Conservation (phyloP, 169 alveolate species). For the Plasmodium malariae region DNA sequence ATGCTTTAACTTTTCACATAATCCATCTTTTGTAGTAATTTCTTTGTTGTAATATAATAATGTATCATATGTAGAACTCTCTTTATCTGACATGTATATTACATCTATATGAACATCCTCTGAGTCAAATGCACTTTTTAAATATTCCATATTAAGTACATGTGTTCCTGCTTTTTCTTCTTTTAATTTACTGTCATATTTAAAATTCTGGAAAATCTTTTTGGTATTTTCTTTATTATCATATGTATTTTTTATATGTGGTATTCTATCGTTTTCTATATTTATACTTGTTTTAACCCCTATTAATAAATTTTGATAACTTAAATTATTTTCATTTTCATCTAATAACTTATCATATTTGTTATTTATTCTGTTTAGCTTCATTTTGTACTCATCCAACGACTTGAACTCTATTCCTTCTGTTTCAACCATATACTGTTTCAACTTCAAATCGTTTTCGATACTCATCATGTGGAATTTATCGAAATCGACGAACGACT, state of each 20-base stretch:
- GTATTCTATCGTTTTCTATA: slow-evolving; percentile 35
- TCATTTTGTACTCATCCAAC: slow-evolving; percentile 59
- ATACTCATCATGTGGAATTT: slow-evolving; percentile 33
- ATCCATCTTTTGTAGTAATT: neutral
- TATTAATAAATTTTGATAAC: slow-evolving; percentile 35
- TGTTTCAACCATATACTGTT: slow-evolving; percentile 45
- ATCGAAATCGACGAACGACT: slow-evolving; percentile 23
- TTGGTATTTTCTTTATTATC: slow-evolving; percentile 42
- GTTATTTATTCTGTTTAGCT: slow-evolving; percentile 27
- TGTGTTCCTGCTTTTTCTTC: neutral
- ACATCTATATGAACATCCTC: slow-evolving; percentile 25
- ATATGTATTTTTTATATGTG: slow-evolving; percentile 51
- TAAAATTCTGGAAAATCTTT: neutral
- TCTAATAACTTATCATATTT: slow-evolving; percentile 53
- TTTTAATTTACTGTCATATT: slow-evolving; percentile 6
- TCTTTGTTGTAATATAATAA: neutral
- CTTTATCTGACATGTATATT: slow-evolving; percentile 44
- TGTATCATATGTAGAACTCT: slow-evolving; percentile 19
- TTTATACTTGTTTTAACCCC: slow-evolving; percentile 50
- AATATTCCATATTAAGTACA: neutral
- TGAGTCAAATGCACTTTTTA: slow-evolving; percentile 41
- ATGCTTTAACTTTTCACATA: slow-evolving; percentile 22
- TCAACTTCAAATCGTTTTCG: slow-evolving; percentile 47
- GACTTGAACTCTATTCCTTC: slow-evolving; percentile 18
- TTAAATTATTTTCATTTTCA: slow-evolving; percentile 5